Percentiles rank a stretch among this genome's conserved stretches.
Evolutionary conservation across 345 rosid species (phyloP).

Genomic region (Zanthoxylum bungeanum): DNA sequence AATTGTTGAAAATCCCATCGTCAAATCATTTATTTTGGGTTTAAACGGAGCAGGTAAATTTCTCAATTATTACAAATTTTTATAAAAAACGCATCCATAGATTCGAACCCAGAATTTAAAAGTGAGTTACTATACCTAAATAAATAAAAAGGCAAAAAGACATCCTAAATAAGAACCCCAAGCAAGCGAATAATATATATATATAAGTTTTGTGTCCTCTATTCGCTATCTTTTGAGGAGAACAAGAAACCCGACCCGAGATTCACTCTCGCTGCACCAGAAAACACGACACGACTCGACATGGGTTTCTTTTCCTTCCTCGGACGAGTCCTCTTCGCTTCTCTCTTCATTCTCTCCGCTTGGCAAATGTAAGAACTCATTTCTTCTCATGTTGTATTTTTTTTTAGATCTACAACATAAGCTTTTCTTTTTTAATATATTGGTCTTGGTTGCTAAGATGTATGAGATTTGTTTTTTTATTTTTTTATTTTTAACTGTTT

Average conservation of each 20-base stretch:
- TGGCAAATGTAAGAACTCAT: constrained; percentile 73
- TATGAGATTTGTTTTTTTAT: neutral
- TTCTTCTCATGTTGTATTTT: neutral
- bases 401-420: constrained; percentile 17
- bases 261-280: neutral
- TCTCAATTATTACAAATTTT: too few species aligned
- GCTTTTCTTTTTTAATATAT: neutral
- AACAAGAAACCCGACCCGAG: constrained; percentile 16
- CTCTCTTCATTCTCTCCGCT: constrained; percentile 86
- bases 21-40: too few species aligned
- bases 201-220: too few species aligned
- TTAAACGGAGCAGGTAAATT: too few species aligned
- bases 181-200: too few species aligned
- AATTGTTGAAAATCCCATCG: too few species aligned
- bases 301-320: constrained; percentile 94
- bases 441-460: neutral
- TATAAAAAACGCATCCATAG: too few species aligned
- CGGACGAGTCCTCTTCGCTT: constrained; percentile 89
- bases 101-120: too few species aligned
- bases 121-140: too few species aligned
- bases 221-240: neutral
- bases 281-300: neutral
- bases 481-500: too few species aligned
- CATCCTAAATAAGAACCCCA: too few species aligned
- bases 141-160: too few species aligned